Evolutionary conservation across 208 protist species (phyloP).

Genomic region (Leishmania major): DNA sequence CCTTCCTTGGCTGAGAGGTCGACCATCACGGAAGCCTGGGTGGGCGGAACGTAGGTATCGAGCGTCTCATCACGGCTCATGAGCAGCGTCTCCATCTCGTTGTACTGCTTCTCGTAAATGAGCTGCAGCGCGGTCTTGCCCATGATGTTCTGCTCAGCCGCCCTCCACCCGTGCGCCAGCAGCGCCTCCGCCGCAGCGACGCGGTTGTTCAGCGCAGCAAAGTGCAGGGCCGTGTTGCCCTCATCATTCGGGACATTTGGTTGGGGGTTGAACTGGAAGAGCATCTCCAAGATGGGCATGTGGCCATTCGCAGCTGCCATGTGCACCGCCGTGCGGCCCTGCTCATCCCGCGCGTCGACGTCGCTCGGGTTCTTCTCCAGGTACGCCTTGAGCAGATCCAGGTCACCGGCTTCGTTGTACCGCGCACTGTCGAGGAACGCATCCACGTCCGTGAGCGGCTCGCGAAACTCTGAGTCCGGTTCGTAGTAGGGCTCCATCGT

Average conservation of each 20-base stretch:
- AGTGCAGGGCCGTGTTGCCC: slow-evolving; percentile 89
- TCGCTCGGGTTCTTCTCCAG: slow-evolving; percentile 50
- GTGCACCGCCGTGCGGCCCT: slow-evolving; percentile 84
- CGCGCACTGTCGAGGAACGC: slow-evolving; percentile 86
- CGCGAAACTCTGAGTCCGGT: slow-evolving; percentile 46
- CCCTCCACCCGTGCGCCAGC: slow-evolving; percentile 61
- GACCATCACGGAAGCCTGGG: slow-evolving; percentile 23
- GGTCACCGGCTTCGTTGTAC: slow-evolving; percentile 83
- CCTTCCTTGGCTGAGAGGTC: slow-evolving; percentile 14
- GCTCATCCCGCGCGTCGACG: slow-evolving; percentile 65
- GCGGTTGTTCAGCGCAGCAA: slow-evolving; percentile 89
- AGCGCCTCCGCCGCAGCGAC: slow-evolving; percentile 63
- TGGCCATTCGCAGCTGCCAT: slow-evolving; percentile 89
- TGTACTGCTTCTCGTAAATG: slow-evolving; percentile 81
- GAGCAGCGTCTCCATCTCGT: slow-evolving; percentile 86
- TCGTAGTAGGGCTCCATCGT: slow-evolving; percentile 42
- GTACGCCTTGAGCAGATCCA: slow-evolving; percentile 45
- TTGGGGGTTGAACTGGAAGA: slow-evolving; percentile 60
- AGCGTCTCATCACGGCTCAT: slow-evolving; percentile 70
- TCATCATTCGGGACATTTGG: slow-evolving; percentile 77
- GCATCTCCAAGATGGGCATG: slow-evolving; percentile 69
- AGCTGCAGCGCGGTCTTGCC: slow-evolving; percentile 73
- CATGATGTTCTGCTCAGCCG: slow-evolving; percentile 58
- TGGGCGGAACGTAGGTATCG: slow-evolving; percentile 49
- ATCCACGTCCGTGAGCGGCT: slow-evolving; percentile 62